Evolutionary conservation across 352 stramenopile species (phyloP).

Genomic region (Globisporangium nodosum): DNA sequence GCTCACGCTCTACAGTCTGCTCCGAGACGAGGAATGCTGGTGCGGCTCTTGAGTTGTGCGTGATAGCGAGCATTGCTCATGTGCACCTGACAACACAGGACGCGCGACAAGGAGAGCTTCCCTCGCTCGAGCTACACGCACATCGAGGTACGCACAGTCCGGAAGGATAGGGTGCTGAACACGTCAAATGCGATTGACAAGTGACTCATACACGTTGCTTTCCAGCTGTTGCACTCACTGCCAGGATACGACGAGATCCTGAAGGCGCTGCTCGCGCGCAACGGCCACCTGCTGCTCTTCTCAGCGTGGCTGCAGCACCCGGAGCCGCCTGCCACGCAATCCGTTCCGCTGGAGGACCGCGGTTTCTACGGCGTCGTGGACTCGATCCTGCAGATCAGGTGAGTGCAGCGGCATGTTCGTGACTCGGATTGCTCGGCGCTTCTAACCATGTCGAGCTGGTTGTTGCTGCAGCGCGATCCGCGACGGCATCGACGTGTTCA

Average conservation of each 20-base stretch:
- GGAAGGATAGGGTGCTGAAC: background rate
- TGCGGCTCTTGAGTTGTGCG: conserved; percentile 12
- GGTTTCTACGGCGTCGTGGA: conserved; percentile 70
- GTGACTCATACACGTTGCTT: background rate
- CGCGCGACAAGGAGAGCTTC: conserved; percentile 75
- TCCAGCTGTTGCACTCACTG: conserved; percentile 26
- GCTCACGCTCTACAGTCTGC: conserved; percentile 52
- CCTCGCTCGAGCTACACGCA: conserved; percentile 70
- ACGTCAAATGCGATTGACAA: background rate
- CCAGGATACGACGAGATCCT: conserved; percentile 17
- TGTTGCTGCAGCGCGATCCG: conserved; percentile 35
- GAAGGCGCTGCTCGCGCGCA: conserved; percentile 33
- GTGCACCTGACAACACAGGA: conserved; percentile 22
- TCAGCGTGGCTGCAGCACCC: conserved; percentile 72
- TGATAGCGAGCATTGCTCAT: background rate
- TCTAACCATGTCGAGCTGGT: background rate
- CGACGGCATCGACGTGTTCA: conserved; percentile 58
- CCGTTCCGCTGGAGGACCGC: conserved; percentile 56
- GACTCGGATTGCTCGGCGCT: background rate
- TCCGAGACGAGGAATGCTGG: conserved; percentile 72
- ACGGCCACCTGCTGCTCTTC: conserved; percentile 64
- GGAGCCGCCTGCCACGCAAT: conserved; percentile 62
- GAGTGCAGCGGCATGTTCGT: conserved; percentile 1
- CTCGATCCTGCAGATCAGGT: conserved; percentile 73
- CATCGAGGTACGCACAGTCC: conserved; percentile 31